These are phyloP conservation scores for Thermomucor indicae-seudaticae DNA, from an alignment of 371 early-diverging fungal species.

Conservation along the genomic window DNA sequence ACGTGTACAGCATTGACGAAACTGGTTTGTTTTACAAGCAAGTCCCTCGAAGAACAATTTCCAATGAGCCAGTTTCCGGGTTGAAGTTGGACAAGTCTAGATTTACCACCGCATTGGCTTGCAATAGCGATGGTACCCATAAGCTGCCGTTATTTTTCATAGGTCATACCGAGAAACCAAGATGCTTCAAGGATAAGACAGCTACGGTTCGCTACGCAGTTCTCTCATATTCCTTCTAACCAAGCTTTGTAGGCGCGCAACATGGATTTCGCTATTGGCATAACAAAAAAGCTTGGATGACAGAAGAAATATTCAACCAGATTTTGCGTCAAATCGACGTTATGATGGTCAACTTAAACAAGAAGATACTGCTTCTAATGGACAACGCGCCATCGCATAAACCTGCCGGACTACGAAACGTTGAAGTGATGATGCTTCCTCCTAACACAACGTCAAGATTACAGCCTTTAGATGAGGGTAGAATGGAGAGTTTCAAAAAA, in stretches of 20 bases:
- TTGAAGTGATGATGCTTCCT: conserved; percentile 1
- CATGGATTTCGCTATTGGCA: neutral
- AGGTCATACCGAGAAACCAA: neutral
- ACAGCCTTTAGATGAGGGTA: conserved; percentile 13
- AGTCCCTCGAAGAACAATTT: conserved; percentile 6
- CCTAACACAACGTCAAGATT: conserved; percentile 14
- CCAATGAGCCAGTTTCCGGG: neutral
- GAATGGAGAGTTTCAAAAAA: conserved; percentile 12
- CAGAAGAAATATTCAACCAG: neutral
- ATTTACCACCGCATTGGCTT: neutral
- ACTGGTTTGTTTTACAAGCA: conserved; percentile 14
- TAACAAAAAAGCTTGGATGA: conserved; percentile 8
- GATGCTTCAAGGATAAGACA: neutral
- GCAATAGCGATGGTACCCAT: conserved; percentile 5
- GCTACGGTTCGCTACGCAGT: no score
- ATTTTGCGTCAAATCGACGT: neutral
- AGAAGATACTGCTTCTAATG: conserved; percentile 5
- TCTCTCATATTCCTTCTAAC: neutral
- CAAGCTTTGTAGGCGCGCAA: neutral
- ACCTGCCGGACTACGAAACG: neutral
- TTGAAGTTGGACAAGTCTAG: conserved; percentile 4
- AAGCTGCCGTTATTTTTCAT: conserved; percentile 1
- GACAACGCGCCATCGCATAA: conserved; percentile 6
- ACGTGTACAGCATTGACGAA: conserved; percentile 11
- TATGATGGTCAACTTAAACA: neutral